phyloP scores from a whole-genome alignment of 306 rosid species.

The Neltuma alba region DNA sequence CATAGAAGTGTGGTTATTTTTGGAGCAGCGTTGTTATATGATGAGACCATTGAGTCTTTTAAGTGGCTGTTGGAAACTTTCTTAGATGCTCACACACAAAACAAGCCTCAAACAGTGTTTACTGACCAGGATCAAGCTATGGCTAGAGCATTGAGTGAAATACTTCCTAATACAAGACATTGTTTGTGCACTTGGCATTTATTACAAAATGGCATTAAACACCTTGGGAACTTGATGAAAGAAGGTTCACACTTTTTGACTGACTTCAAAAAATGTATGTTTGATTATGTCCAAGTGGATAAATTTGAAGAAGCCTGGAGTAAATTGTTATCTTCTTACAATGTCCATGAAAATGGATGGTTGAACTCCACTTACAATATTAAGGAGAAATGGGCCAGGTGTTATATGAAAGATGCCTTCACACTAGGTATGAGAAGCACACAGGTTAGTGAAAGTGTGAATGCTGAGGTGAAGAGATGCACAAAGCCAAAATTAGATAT shows the following conservation, averaged over 20 bases:
- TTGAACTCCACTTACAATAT: neutral
- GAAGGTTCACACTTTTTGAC: neutral
- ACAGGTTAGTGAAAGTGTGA: neutral
- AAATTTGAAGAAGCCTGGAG: neutral
- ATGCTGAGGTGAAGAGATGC: neutral
- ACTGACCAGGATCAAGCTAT: too few relatives aligned
- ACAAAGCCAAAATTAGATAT: neutral
- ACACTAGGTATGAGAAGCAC: neutral
- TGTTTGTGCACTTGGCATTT: neutral
- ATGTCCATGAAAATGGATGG: neutral
- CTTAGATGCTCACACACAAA: too few relatives aligned
- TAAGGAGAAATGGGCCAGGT: neutral
- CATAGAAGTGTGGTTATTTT: too few relatives aligned
- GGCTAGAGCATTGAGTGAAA: too few relatives aligned
- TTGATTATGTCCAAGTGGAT: neutral
- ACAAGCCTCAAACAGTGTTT: too few relatives aligned
- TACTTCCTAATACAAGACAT: neutral
- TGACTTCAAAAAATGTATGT: neutral
- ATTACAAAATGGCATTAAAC: neutral
- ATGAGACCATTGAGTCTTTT: too few relatives aligned
- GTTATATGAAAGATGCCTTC: too few relatives aligned
- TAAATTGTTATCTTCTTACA: too few relatives aligned
- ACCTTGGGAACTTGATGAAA: neutral
- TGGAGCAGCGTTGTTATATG: too few relatives aligned
- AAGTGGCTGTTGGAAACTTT: too few relatives aligned